These are phyloP conservation scores for Arctostaphylos glauca DNA, from an alignment of 148 eudicot species.

Conservation along the genomic window DNA sequence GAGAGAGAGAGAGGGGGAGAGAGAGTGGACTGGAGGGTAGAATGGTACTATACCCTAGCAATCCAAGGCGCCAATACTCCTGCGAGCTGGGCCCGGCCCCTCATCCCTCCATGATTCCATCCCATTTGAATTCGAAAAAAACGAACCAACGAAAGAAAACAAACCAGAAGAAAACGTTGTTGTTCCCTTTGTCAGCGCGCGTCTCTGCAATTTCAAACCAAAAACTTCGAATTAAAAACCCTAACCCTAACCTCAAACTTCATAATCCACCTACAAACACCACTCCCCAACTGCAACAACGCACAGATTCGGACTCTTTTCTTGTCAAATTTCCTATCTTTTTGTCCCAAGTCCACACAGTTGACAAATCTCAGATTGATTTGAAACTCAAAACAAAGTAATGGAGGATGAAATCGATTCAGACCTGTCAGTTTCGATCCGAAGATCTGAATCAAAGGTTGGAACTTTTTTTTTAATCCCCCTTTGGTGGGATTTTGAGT, in stretches of 20 bases:
- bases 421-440: not conserved
- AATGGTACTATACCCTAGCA: not conserved
- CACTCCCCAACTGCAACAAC: not conserved
- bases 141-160: not conserved
- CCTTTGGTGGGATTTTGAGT: not conserved
- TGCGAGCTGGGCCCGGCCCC: not conserved
- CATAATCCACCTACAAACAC: slow-evolving; percentile 4
- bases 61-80: not conserved
- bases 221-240: not conserved
- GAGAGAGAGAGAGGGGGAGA: too few relatives aligned
- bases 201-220: slow-evolving; percentile 14
- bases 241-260: slow-evolving; percentile 10
- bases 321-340: slow-evolving; percentile 13
- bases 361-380: not conserved
- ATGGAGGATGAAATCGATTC: slow-evolving; percentile 31
- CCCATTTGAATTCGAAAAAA: not conserved
- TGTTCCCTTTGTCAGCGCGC: slow-evolving; percentile 5
- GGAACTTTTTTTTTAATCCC: slow-evolving; percentile 1
- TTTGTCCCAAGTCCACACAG: not conserved
- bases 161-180: not conserved
- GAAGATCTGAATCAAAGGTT: slow-evolving; percentile 45
- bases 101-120: not conserved
- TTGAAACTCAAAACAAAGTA: not conserved
- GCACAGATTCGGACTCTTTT: not conserved
- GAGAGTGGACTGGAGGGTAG: not conserved